These are phyloP conservation scores for Nannizziopsis barbatae DNA, from an alignment of 2,329 filamentous ascomycete genomes.

Conservation along the genomic window DNA sequence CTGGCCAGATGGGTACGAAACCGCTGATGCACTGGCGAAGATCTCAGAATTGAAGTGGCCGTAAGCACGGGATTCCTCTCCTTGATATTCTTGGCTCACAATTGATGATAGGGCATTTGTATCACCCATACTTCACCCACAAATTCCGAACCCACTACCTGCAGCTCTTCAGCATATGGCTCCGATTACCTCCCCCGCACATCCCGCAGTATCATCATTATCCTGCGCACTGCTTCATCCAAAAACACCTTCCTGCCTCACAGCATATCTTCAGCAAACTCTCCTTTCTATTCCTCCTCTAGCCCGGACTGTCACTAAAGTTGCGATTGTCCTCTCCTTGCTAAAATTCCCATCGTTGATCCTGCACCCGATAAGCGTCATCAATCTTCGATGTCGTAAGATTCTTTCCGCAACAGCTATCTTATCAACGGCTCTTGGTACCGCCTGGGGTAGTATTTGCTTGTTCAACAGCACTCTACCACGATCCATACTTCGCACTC, in stretches of 20 bases:
- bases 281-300: constrained; percentile 69
- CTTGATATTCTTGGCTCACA: background rate
- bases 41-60: constrained; percentile 80
- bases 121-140: constrained; percentile 77
- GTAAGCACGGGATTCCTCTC: constrained; percentile 38
- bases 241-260: constrained; percentile 72
- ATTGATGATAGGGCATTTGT: constrained; percentile 51
- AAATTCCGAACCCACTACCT: constrained; percentile 46
- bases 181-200: constrained; percentile 70
- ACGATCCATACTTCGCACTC: constrained; percentile 60
- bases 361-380: constrained; percentile 53
- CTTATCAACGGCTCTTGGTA: constrained; percentile 70
- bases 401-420: constrained; percentile 68
- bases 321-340: constrained; percentile 58
- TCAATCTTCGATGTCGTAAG: constrained; percentile 55
- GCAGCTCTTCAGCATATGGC: constrained; percentile 57
- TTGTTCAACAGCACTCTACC: constrained; percentile 75
- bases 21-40: constrained; percentile 68
- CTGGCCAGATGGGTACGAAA: constrained; percentile 66
- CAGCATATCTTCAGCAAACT: constrained; percentile 80
- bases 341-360: constrained; percentile 58
- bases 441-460: constrained; percentile 80
- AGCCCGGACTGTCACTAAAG: constrained; percentile 56
- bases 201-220: constrained; percentile 72
- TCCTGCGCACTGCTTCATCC: constrained; percentile 88